A percentile compares a stretch with the other conserved stretches of the same genome.
phyloP scores from a whole-genome alignment of 441 rosid genomes.

The Bruguiera hainesii region DNA sequence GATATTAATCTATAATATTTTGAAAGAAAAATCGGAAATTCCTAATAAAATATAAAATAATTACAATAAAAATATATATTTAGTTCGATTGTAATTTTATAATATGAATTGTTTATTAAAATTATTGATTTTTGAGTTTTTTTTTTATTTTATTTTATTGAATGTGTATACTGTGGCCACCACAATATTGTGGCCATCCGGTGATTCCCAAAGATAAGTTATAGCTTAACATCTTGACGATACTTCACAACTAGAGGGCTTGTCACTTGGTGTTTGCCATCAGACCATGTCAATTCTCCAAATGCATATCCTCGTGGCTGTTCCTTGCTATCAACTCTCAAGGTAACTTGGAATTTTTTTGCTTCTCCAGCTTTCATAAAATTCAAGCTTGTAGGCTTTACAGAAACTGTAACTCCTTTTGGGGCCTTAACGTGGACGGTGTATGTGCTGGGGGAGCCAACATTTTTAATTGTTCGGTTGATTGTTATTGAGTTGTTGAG shows the following conservation, averaged over 20 bases:
- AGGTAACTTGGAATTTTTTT: conserved; percentile 41
- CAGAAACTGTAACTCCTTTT: conserved; percentile 26
- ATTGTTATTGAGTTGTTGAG: conserved; percentile 15
- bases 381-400: conserved; percentile 35
- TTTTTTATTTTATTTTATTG: no score
- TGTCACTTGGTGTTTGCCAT: conserved; percentile 40
- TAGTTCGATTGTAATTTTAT: no score
- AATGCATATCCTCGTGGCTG: conserved; percentile 25
- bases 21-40: no score
- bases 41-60: no score
- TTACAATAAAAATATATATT: no score
- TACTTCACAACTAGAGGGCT: conserved; percentile 40
- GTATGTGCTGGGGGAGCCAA: conserved; percentile 49
- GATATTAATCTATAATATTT: no score
- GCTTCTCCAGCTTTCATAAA: conserved; percentile 39
- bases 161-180: no score
- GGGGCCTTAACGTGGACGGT: conserved; percentile 24
- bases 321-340: background rate
- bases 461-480: conserved; percentile 50
- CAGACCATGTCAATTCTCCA: conserved; percentile 53
- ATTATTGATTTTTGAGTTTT: no score
- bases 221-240: background rate
- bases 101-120: no score
- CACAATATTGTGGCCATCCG: no score
- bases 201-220: no score